Percentiles rank a stretch among this genome's conserved stretches.
Evolutionary conservation across 1,284 basidiomycete species (phyloP).

Genomic region (Tetrapyrgos nigripes): DNA sequence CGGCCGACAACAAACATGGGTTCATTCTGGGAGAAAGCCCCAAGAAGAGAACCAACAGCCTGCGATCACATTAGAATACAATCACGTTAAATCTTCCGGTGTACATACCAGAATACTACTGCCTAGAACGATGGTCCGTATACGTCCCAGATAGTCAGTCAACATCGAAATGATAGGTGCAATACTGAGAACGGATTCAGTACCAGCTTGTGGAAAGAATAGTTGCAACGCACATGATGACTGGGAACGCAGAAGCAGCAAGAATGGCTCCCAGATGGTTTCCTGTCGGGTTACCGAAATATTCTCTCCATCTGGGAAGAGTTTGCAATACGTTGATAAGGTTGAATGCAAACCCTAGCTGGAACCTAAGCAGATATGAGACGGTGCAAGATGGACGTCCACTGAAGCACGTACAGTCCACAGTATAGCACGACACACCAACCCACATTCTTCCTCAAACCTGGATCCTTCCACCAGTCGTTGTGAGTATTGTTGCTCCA

Average conservation of each 20-base stretch:
- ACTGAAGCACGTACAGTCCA: conserved; percentile 11
- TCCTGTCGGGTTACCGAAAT: conserved; percentile 14
- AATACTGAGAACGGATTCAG: conserved; percentile 1
- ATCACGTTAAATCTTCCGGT: background rate
- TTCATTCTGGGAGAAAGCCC: conserved; percentile 9
- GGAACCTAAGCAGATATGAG: conserved; percentile 1
- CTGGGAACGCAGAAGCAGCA: conserved; percentile 14
- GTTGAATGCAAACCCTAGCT: conserved; percentile 12
- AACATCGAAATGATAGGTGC: conserved; percentile 13
- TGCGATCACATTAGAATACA: background rate
- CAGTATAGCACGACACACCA: conserved; percentile 15
- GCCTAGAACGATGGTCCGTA: conserved; percentile 9
- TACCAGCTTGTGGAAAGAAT: background rate
- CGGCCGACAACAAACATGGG: conserved; percentile 17
- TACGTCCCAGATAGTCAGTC: conserved; percentile 13
- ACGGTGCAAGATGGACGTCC: background rate
- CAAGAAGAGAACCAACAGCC: conserved; percentile 14
- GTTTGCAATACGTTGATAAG: conserved; percentile 13
- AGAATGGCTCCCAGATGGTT: conserved; percentile 12
- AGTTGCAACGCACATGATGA: conserved; percentile 10
- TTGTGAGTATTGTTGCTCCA: conserved; percentile 16
- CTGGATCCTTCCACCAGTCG: conserved; percentile 17
- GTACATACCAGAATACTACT: conserved; percentile 12
- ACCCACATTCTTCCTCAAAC: conserved; percentile 12
- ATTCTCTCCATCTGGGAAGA: conserved; percentile 14